Evolutionary conservation across 2,329 filamentous ascomycete species (phyloP), one percentile per base, ranked within the genome.

Genomic region (Trichoderma semiorbis): DNA sequence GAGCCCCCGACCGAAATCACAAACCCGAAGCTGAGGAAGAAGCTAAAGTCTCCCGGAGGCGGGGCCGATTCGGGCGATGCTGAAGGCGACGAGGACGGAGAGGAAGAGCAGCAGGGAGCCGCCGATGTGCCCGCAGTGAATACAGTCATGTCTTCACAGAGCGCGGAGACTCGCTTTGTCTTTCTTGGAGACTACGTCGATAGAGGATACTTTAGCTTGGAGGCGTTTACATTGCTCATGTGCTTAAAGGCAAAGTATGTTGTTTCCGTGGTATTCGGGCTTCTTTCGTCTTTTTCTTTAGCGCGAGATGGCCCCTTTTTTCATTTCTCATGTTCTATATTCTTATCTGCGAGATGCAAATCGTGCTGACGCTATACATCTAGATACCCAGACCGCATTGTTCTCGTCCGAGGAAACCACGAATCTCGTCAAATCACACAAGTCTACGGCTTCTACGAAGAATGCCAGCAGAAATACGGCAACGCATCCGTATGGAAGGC

Each of bases 401-500:
- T 98, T 78, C 90, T 99, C 11, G 97, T 99, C 76, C 93, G 96
- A 75, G 96, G 96, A 74, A 99, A 99, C 82, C 96, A 99, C 84
- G 96, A 99, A 83, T 98, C 94, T 30, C 91, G 96, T 74, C 96
- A 97, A 78, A 97, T 99, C 74, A 99, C 96, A 10, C 96, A 99
- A 79, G 97, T 97, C 26, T 99, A 99, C 81, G 96, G 96, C 69
- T 99, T 99, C 83, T 99, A 99, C 83, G 97, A 97, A 73, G 96
- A 99, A 81, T 99, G 96, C 82, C 94, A 94, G 70, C 92, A 96
- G 78, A 99, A 99, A 83, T 99, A 99, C 81, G 96, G 96, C 79
- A 98, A 98, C 79, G 94, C 96, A 14, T 98, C 97, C 63, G 96
- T 99, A n/a, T 99, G 96, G 96, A 97, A 99, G 82, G 96, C 97